Evolutionary conservation across 768 basidiomycete species (phyloP).

Genomic region (Gelatoporia subvermispora): DNA sequence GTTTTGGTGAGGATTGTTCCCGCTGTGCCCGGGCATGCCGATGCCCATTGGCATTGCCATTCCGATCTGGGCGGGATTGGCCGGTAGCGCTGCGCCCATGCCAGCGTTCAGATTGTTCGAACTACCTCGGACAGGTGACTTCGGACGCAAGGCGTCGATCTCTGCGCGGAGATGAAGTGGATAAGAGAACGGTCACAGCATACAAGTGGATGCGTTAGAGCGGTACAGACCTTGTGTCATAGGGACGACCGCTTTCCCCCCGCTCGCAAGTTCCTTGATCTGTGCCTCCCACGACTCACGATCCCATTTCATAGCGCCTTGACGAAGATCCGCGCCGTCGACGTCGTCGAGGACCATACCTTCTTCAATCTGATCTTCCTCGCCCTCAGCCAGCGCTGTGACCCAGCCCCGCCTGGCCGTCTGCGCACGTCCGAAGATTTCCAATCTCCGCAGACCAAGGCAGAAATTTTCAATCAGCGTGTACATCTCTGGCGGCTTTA

Average conservation of each 20-base stretch:
- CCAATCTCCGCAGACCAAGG: constrained; percentile 85
- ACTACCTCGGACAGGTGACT: constrained; percentile 64
- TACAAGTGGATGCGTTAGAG: background rate
- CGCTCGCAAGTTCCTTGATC: constrained; percentile 48
- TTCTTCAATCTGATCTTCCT: constrained; percentile 46
- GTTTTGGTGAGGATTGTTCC: constrained; percentile 1
- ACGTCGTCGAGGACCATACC: constrained; percentile 25
- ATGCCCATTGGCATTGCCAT: constrained; percentile 30
- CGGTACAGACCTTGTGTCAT: constrained; percentile 43
- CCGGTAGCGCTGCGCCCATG: constrained; percentile 8
- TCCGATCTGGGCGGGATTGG: constrained; percentile 9
- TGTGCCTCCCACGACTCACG: constrained; percentile 61
- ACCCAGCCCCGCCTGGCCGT: constrained; percentile 88
- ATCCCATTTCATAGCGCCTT: constrained; percentile 47
- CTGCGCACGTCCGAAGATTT: constrained; percentile 73
- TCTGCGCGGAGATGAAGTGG: constrained; percentile 33
- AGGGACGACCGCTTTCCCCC: constrained; percentile 63
- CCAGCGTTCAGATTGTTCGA: constrained; percentile 20
- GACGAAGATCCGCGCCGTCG: constrained; percentile 14
- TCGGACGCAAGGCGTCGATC: constrained; percentile 80
- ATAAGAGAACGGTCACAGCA: constrained; percentile 1
- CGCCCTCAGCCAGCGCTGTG: constrained; percentile 67
- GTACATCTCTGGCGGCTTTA: constrained; percentile 94
- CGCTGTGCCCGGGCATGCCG: constrained; percentile 8
- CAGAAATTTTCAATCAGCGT: constrained; percentile 97